Base-by-base conservation (phyloP, 306 rosid species). In the Senna siamea region DNA sequence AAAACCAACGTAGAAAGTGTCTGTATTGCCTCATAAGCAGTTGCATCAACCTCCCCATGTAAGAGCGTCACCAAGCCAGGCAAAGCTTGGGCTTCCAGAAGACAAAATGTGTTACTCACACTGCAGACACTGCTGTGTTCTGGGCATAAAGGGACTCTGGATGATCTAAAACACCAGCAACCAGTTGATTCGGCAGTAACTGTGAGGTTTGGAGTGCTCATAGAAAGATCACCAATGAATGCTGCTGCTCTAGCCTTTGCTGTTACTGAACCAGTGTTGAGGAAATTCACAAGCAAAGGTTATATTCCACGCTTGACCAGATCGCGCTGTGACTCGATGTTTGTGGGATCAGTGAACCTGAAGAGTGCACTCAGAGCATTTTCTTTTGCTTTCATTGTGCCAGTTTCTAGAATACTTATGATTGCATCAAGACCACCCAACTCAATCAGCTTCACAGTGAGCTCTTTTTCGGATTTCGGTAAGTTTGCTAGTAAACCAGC, bases 161-260 rank as follows among this genome's bases (percentile, higher is more conserved):
- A 79, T 15, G 87, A 72, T 65, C 48, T 44, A 48, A 86, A 85
- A 74, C 91, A 83, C n/a, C 86, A 86, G 72, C 88, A 89, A 32
- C 83, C 61, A 0, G 71, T 53, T 32, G 93, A 68, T 80, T 85
- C 79, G 44, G 89, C 66, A 10, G 22, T 47, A 59, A 65, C 76
- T 4, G 89, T 52, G 62, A 89, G 96, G 32, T 18, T 81, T 14
- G 83, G 97, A 43, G 82, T 92, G 82, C 89, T 92, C 44, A 74
- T 68, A 1, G 97, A 92, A 74, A 92, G 96, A 75, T 89, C 87
- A 5, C 93, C 92, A 19, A 92, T 87, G 76, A 92, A 86, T 55
- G 91, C 96, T 60, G 97, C 97, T 26, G 96, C 97, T 78, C 91
- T 85, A 65, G 97, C 96, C 88, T 85, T 92, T 55, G 96, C 96